Base-by-base conservation (phyloP, 306 rosid genomes). In the Malus sylvestris region DNA sequence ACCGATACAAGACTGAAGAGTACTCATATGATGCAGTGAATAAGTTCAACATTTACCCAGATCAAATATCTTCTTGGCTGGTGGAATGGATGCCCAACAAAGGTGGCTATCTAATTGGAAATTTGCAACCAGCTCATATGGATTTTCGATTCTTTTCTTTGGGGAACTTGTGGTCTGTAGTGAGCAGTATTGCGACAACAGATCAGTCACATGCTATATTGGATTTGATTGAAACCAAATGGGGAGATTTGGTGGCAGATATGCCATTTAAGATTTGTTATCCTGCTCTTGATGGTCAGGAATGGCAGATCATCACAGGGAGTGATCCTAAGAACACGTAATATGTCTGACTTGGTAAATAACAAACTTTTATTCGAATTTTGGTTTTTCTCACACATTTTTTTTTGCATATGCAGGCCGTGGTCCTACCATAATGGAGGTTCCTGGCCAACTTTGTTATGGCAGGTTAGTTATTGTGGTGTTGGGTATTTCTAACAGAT, bases 71-170 rank as follows among this genome's bases (percentile, higher is more conserved):
- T 71, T 88, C 96, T 22, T 90, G 98, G 98, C 75, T 93, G 79
- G 96, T 89, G 59, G 98, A 93, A 72, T 93, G 96, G 96, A 93
- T 93, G 88, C 96, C 93, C 14, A 84, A 70, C 73, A 86, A 78
- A 82, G 96, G 96, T 67, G 96, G 98, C 35, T 90, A 93, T 82
- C 85, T 93, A 27, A 89, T 87, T 69, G 98, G 98, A 78, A 93
- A 93, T 86, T 78, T 93, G 84, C 94, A 90, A 76, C 98, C 98
- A n/a, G 98, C 98, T 76, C 96, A 90, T 83, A 93, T 93, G 97
- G 97, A 93, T 87, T 93, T 93, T 79, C 86, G 96, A 30, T 93
- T 90, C 75, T 93, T 93, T 82, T 89, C 97, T 13, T 87, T 93
- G 4, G 97, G 97, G 81, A 93, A 90, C 82, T 76, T 90, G 81